These are phyloP conservation scores for Phaseolus coccineus DNA, from an alignment of 331 rosid species.

Conservation along the genomic window DNA sequence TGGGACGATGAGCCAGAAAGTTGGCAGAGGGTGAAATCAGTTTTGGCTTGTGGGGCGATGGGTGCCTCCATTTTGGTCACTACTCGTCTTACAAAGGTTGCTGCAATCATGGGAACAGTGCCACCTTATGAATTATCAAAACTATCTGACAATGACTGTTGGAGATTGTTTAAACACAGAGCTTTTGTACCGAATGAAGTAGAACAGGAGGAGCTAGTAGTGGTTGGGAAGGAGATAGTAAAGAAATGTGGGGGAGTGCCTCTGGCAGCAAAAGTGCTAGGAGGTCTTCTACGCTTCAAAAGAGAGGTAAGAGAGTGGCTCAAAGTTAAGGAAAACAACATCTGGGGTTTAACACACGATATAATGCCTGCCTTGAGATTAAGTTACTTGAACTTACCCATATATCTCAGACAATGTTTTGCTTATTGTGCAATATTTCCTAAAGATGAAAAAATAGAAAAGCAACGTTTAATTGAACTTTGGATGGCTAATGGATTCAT, in stretches of 20 bases:
- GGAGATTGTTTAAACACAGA: not conserved
- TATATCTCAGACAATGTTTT: too few species aligned
- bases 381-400: too few species aligned
- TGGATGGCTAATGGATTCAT: too few species aligned
- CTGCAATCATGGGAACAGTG: not conserved
- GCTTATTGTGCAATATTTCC: too few species aligned
- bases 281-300: not conserved
- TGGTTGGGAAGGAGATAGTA: not conserved
- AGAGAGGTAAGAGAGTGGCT: too few species aligned
- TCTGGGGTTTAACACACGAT: too few species aligned
- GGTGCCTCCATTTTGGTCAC: not conserved
- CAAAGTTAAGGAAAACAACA: too few species aligned
- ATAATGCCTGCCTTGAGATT: too few species aligned
- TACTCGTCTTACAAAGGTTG: not conserved
- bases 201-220: not conserved
- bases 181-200: not conserved
- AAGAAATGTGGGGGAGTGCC: not conserved
- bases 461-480: too few species aligned
- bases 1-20: not conserved
- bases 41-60: not conserved
- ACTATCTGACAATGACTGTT: not conserved
- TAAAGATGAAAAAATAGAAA: too few species aligned
- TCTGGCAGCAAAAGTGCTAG: not conserved
- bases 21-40: not conserved
- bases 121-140: not conserved